Base-by-base conservation (phyloP, 2,329 filamentous ascomycete genomes). In the Lachnellula cervina region DNA sequence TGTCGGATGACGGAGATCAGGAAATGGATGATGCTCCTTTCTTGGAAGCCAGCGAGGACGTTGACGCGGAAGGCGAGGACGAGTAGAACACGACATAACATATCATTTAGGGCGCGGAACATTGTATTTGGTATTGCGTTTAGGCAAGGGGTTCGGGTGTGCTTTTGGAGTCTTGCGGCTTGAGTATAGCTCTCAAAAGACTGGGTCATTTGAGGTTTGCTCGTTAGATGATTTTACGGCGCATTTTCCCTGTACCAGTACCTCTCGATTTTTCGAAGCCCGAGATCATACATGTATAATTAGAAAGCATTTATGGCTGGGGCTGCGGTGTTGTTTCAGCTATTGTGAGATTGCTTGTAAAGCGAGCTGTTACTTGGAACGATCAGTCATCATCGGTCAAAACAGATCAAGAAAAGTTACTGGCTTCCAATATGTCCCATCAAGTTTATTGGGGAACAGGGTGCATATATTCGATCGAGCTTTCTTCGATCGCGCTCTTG, bases 1-100 rank as follows among this genome's bases (percentile, higher is more conserved):
- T 58, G 21, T 53, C 55, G 28, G 61, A 56, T 7, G 61, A 60
- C 32, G 62, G 51, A 8, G 64, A 69, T 46, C 64, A 67, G 25
- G 59, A 63, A 50, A 68, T 81, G 61, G 75, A 59, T 45, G 65
- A 67, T 58, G 58, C 52, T 28, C 57, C 53, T 7, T 28, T 42
- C 11, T 34, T 62, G 9, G 46, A 42, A 25, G 57, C 48, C 17
- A 60, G 62, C 32, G 53, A 64, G 32, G 63, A 66, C 5, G 52
- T 56, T 14, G 66, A 69, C 55, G 62, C 59, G 28, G 66, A 67
- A 19, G 64, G 59, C 11, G 65, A 68, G 23, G 61, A 64, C 46
- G 61, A 65, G 40, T 64, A 58, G 8, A 38, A 42, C 17, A 35
- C 7, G 32, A 47, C 32, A 52, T 46, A 19, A 37, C n/a, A 45